These are phyloP conservation scores for Corylus americana DNA, from an alignment of 306 rosid species.

Conservation along the genomic window DNA sequence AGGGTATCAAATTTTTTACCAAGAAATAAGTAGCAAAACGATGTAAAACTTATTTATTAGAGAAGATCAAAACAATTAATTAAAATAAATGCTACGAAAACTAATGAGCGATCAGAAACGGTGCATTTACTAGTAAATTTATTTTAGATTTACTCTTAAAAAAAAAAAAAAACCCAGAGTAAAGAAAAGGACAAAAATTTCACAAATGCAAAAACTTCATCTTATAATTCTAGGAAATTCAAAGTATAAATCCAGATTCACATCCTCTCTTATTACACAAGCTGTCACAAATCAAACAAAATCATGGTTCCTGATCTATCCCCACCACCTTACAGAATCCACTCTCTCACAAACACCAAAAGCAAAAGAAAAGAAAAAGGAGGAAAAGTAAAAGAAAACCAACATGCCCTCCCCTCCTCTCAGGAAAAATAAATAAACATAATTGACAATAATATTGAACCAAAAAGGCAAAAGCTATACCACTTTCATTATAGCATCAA, in stretches of 20 bases:
- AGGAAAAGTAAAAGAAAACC: background rate
- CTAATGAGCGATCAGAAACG: too few relatives aligned
- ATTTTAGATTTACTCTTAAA: too few relatives aligned
- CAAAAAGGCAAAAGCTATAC: background rate
- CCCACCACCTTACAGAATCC: background rate
- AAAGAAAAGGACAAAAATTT: too few relatives aligned
- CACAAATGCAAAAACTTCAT: too few relatives aligned
- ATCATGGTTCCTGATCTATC: background rate
- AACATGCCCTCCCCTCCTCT: background rate
- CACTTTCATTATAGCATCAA: background rate
- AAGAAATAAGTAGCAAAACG: too few relatives aligned
- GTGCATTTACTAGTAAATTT: too few relatives aligned
- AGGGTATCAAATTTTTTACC: too few relatives aligned
- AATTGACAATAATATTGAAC: background rate
- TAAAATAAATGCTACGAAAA: too few relatives aligned
- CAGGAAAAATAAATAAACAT: background rate
- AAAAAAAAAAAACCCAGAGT: too few relatives aligned
- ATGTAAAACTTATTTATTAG: too few relatives aligned
- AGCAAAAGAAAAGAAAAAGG: background rate
- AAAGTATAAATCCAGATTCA: background rate
- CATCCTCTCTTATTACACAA: conserved; percentile 15
- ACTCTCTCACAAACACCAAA: background rate
- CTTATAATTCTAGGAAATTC: too few relatives aligned
- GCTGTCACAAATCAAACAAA: background rate
- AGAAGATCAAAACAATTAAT: too few relatives aligned